Conservation (phyloP, 345 rosid genomes). For the Euphorbia tirucalli region DNA sequence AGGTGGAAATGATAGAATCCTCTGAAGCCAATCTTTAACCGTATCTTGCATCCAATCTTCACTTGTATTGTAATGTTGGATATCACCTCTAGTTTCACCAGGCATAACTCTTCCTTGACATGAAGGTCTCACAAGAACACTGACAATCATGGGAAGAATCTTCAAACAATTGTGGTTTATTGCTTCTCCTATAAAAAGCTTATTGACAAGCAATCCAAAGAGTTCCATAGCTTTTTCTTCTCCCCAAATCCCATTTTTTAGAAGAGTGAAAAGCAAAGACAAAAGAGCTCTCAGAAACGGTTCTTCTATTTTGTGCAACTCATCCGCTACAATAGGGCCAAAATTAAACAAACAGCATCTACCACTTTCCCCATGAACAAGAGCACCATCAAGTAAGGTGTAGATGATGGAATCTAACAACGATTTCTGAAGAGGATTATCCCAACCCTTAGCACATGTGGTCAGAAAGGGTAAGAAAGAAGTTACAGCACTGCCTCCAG, state of each 20-base stretch:
- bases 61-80: no score
- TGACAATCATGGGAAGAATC: constrained; percentile 61
- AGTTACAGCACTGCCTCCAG: constrained; percentile 66
- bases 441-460: constrained; percentile 48
- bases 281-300: constrained; percentile 84
- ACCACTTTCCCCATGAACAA: constrained; percentile 53
- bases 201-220: constrained; percentile 56
- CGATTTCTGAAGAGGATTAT: constrained; percentile 28
- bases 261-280: constrained; percentile 54
- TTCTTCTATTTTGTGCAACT: constrained; percentile 52
- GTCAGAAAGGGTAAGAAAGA: constrained; percentile 69
- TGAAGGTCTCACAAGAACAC: constrained; percentile 48
- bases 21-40: constrained; percentile 68
- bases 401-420: constrained; percentile 61
- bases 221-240: constrained; percentile 56
- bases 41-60: constrained; percentile 44
- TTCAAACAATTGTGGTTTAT: constrained; percentile 61
- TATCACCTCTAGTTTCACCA: constrained; percentile 28
- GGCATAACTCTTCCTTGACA: constrained; percentile 34
- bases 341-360: constrained; percentile 32
- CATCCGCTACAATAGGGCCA: constrained; percentile 44
- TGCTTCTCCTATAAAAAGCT: constrained; percentile 73
- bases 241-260: constrained; percentile 66
- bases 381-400: constrained; percentile 81
- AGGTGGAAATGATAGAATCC: constrained; percentile 67